Evolutionary conservation across 1,284 basidiomycete species (phyloP), one percentile per base, ranked within the genome.

Genomic region (Trichosporon sp.): DNA sequence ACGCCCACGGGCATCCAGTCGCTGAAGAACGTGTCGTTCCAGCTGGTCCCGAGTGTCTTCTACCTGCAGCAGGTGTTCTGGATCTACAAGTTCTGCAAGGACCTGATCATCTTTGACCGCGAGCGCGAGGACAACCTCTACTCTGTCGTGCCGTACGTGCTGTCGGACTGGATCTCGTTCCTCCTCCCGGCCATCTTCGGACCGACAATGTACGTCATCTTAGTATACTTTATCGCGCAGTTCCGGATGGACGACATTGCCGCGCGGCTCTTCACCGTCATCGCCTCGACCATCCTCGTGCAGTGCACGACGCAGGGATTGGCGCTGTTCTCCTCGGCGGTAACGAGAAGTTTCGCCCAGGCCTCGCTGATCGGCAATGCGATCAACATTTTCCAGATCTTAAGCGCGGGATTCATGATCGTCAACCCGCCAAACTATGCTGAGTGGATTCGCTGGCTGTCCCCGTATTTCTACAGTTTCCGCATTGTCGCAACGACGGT

Each of bases 81-180:
- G 73, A 74, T 79, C 59, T 81, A 72, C 65, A 77, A 79, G 60
- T 79, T 73, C 66, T 81, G 77, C 67, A 74, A 73, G 10, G 79
- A 81, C 37, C 74, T 84, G 16, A 71, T 81, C 62, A 78, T 84
- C 54, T 84, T 84, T 60, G 83, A 84, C 66, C 80, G 83, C 7
- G 83, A 84, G 65, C 75, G 78, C 25, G 82, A 83, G 65, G 73
- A 65, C 46, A 63, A 63, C 9, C 70, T 67, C 21, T 69, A 81
- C 74, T 72, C 74, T 21, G 78, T 80, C 2, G 68, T 78, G 0
- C 81, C 82, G 6, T 82, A 77, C 60, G 70, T 82, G 60, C 16
- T 81, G 8, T 75, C 77, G 8, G 80, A 82, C 65, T 78, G 76
- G 59, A 40, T 79, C 31, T 75, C 78, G 3, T 77, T 78, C 44